These are phyloP conservation scores for Crithidia acanthocephali DNA, from an alignment of 208 protist genomes.

Conservation along the genomic window DNA sequence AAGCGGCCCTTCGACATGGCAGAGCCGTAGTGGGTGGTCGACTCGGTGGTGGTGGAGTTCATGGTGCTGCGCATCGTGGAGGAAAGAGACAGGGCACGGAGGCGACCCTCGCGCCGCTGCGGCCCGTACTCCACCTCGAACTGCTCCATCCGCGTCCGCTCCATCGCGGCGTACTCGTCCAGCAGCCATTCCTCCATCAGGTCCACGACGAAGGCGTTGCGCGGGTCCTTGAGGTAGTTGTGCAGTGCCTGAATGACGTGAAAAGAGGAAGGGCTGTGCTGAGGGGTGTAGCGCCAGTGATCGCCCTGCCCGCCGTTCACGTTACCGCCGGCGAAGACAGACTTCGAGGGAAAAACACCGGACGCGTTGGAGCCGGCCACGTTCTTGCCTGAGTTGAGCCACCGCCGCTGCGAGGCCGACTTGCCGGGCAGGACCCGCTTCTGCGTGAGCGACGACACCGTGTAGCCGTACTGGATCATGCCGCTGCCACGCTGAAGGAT, in stretches of 20 bases:
- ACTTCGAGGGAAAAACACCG: constrained; percentile 14
- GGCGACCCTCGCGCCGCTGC: background rate
- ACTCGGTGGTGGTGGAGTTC: constrained; percentile 7
- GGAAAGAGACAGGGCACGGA: constrained; percentile 12
- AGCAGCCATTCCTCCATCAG: constrained; percentile 49
- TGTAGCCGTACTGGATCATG: constrained; percentile 59
- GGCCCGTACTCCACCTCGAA: constrained; percentile 24
- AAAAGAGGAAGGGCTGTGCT: constrained; percentile 47
- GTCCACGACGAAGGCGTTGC: constrained; percentile 34
- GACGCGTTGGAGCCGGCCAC: constrained; percentile 8
- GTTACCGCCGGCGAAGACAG: background rate
- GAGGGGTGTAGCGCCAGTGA: constrained; percentile 35
- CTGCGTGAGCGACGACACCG: constrained; percentile 56
- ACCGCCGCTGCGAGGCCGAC: constrained; percentile 29
- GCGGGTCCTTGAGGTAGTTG: constrained; percentile 43
- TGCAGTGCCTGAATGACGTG: constrained; percentile 49
- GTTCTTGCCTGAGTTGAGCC: constrained; percentile 25
- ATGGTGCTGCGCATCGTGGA: constrained; percentile 7
- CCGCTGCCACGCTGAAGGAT: constrained; percentile 62
- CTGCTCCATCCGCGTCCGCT: constrained; percentile 20
- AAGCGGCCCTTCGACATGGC: constrained; percentile 50
- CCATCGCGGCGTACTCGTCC: constrained; percentile 32
- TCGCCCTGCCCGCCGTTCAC: constrained; percentile 7
- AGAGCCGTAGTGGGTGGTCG: constrained; percentile 1
- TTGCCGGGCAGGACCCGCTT: constrained; percentile 34